Evolutionary conservation across 495 filamentous ascomycete species (phyloP).

Genomic region (Penicillium daleae): DNA sequence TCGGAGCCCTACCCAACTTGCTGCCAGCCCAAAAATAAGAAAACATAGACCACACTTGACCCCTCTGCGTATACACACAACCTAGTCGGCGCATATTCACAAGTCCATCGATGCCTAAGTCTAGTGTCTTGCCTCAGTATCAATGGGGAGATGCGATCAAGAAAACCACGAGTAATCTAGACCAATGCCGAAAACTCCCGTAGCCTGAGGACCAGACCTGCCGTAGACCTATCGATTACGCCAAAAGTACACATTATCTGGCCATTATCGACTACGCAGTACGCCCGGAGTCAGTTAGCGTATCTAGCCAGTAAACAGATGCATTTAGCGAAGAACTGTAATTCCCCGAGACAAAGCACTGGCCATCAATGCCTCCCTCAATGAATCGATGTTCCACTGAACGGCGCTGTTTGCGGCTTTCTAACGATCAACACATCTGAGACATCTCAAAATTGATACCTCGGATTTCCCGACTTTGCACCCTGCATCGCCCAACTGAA

Average conservation of each 20-base stretch:
- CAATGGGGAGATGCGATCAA: background rate
- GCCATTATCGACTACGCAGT: background rate
- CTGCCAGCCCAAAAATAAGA: background rate
- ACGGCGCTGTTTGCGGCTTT: background rate
- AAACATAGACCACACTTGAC: background rate
- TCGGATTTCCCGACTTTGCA: background rate
- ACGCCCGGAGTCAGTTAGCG: background rate
- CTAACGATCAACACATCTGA: background rate
- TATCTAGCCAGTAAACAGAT: background rate
- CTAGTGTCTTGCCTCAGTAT: background rate
- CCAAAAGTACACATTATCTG: background rate
- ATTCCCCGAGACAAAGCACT: constrained; percentile 1
- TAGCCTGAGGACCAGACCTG: background rate
- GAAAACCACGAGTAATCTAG: background rate
- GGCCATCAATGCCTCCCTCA: background rate
- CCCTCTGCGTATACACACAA: background rate
- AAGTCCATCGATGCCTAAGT: background rate
- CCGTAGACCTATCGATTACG: background rate
- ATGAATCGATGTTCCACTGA: background rate
- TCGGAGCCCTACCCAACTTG: background rate
- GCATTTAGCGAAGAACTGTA: background rate
- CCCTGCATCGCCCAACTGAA: background rate
- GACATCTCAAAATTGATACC: background rate
- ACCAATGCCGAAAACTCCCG: background rate
- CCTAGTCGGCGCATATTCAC: background rate